phyloP scores from a whole-genome alignment of 75 land plant genomes.

The Azolla pinnata region DNA sequence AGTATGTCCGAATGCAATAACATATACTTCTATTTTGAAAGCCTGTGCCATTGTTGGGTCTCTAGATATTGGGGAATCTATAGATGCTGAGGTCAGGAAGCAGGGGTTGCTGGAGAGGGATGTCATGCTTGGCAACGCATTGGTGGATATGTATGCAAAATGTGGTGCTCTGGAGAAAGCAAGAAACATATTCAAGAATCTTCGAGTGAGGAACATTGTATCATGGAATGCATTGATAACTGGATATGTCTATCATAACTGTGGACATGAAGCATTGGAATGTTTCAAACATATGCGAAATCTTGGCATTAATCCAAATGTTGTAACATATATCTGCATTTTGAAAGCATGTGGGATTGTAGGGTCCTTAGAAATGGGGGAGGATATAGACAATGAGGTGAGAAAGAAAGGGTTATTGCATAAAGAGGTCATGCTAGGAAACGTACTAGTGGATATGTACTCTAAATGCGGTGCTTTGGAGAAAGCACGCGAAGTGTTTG shows the following conservation, averaged over 20 bases:
- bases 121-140: constrained; percentile 46
- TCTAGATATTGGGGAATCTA: constrained; percentile 8
- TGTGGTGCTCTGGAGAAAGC: constrained; percentile 64
- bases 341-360: constrained; percentile 42
- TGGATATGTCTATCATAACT: constrained; percentile 57
- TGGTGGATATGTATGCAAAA: constrained; percentile 54
- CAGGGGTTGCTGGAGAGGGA: constrained; percentile 20
- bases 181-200: constrained; percentile 27
- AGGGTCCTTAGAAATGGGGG: constrained; percentile 41
- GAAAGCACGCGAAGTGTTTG: constrained; percentile 40
- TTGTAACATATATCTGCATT: constrained; percentile 20
- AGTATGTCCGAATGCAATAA: constrained; percentile 7
- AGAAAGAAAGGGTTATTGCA: constrained; percentile 26
- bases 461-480: constrained; percentile 37
- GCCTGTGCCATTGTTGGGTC: constrained; percentile 13
- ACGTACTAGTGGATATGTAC: constrained; percentile 58
- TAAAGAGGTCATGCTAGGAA: constrained; percentile 42
- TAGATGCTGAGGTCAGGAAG: constrained; percentile 19
- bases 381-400: constrained; percentile 41
- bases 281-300: constrained; percentile 42
- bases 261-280: constrained; percentile 43
- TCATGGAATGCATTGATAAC: constrained; percentile 67
- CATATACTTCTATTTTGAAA: constrained; percentile 3
- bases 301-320: constrained; percentile 38
- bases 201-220: constrained; percentile 36